Evolutionary conservation across 2,329 filamentous ascomycete species (phyloP).

Genomic region (Falciphora oryzae): DNA sequence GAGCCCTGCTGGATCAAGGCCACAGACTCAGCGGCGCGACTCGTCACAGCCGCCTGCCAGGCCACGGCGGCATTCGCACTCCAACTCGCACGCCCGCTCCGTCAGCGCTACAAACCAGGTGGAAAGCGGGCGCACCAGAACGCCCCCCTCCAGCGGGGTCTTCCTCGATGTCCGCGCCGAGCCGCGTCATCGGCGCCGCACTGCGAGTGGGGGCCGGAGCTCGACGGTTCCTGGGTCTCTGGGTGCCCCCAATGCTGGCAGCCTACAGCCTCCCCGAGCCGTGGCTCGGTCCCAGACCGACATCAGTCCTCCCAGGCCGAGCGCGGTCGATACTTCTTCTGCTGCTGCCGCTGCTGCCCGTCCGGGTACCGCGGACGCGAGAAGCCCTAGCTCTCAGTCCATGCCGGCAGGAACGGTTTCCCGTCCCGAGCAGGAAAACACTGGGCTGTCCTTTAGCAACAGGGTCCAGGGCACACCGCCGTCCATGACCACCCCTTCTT

Average conservation of each 20-base stretch:
- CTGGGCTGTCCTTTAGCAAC: slow-evolving; percentile 30
- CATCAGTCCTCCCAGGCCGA: slow-evolving; percentile 32
- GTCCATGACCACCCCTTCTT: not conserved
- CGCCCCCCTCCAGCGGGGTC: slow-evolving; percentile 40
- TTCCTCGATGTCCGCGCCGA: slow-evolving; percentile 47
- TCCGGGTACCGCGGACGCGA: slow-evolving; percentile 34
- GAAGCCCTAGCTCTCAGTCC: slow-evolving; percentile 33
- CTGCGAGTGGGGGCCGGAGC: slow-evolving; percentile 50
- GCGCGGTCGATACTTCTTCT: slow-evolving; percentile 25
- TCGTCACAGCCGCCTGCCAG: slow-evolving; percentile 24
- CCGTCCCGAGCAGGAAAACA: slow-evolving; percentile 15
- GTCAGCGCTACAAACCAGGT: slow-evolving; percentile 36
- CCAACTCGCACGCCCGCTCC: slow-evolving; percentile 37
- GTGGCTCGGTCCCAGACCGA: slow-evolving; percentile 62
- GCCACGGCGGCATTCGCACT: slow-evolving; percentile 30
- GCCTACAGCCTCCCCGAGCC: slow-evolving; percentile 33
- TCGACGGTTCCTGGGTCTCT: slow-evolving; percentile 41
- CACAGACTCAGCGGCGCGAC: slow-evolving; percentile 10
- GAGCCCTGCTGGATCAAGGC: slow-evolving; percentile 19
- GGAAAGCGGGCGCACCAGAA: slow-evolving; percentile 44
- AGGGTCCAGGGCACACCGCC: slow-evolving; percentile 17
- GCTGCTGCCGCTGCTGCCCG: slow-evolving; percentile 21
- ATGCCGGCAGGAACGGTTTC: slow-evolving; percentile 17
- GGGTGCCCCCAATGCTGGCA: not conserved
- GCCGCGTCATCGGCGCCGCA: slow-evolving; percentile 40